These are phyloP conservation scores for Tuctoria greenei DNA, from an alignment of 176 grass and related monocot species.

Conservation along the genomic window DNA sequence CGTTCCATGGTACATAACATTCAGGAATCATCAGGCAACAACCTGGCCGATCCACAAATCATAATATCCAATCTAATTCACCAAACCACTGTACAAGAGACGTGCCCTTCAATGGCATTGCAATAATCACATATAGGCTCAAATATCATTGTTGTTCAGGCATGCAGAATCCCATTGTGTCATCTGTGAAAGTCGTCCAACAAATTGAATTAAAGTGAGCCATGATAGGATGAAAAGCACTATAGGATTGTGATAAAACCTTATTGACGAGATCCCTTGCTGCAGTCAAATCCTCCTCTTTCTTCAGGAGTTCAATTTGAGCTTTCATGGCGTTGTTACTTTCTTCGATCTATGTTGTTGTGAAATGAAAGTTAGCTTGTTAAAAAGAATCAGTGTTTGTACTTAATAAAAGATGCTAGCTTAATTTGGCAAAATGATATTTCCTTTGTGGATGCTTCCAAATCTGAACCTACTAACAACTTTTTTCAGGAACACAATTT, in stretches of 20 bases:
- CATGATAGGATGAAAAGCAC: neutral
- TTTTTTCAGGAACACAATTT: neutral
- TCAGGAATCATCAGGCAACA: neutral
- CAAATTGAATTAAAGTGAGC: conserved; percentile 14
- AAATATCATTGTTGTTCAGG: neutral
- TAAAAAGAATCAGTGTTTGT: neutral
- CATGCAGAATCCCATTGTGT: conserved; percentile 25
- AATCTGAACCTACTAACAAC: neutral
- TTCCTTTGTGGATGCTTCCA: neutral
- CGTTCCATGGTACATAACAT: neutral
- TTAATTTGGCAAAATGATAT: neutral
- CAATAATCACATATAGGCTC: conserved; percentile 4
- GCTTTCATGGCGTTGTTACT: conserved; percentile 48
- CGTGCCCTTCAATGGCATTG: neutral
- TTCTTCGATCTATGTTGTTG: conserved; percentile 44
- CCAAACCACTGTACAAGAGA: conserved; percentile 31
- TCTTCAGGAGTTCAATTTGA: conserved; percentile 46
- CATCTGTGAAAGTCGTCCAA: conserved; percentile 36
- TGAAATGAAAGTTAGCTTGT: conserved; percentile 5
- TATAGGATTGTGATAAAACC: conserved; percentile 22
- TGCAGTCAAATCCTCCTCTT: conserved; percentile 14
- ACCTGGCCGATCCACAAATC: neutral
- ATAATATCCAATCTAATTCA: neutral
- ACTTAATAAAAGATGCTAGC: neutral
- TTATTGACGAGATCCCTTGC: conserved; percentile 39